Base-by-base conservation (phyloP, 345 rosid species). In the Citrus cavaleriei region DNA sequence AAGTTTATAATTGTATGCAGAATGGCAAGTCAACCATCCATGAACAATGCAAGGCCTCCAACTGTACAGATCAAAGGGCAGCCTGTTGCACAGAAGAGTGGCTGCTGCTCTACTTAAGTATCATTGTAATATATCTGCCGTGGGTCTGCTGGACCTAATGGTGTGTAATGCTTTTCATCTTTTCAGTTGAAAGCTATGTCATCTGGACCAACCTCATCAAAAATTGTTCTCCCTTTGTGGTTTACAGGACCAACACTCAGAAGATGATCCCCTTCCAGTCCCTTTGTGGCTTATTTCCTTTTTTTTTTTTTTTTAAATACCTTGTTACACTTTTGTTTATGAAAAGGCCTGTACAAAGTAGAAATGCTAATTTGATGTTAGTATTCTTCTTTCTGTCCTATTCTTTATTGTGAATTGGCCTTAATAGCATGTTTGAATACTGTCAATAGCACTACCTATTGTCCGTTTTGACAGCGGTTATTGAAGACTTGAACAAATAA, bases 21-120 rank as follows among this genome's bases (percentile, higher is more conserved):
- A 83, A 92, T 92, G 96, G 96, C 94, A 24, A 90, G 96, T 82
- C 96, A 92, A 82, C 94, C 96, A 32, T 84, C 91, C 68, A 82
- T 77, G 88, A 87, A 82, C 89, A 89, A 82, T 37, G 90, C 91
- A 75, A 90, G 87, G 73, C 90, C 91, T 24, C 91, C 93, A 28
- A 88, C 93, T 0, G 94, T 92, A 82, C 88, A 92, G 83, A 86
- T 92, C 80, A 84, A 86, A 70, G 96, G 96, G 60, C 93, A 92
- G 85, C 94, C 94, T 62, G 87, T 92, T 30, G 83, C 84, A 71
- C 90, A 92, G 84, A 90, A 87, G 81, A 81, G 82, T 55, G 93
- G 94, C 54, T 92, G 96, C 88, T 90, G 96, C 86, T 89, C 97
- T 49, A 86, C 91, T 51, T 92, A 79, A 80, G 77, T 60, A 69